Evolutionary conservation across 371 early-diverging fungal species (phyloP).

Genomic region (Circinella umbellata): DNA sequence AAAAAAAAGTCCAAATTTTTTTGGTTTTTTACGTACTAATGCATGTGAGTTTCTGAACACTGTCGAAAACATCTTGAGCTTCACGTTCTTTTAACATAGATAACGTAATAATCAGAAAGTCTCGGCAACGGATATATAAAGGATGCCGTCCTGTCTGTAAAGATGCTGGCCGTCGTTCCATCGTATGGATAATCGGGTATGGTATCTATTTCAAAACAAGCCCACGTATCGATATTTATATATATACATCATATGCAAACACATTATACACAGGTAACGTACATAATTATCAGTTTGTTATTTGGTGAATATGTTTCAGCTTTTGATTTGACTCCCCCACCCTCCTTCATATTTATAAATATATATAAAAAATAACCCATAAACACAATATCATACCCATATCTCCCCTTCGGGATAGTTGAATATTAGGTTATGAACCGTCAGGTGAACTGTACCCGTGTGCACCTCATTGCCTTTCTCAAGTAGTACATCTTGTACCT

Average conservation of each 20-base stretch:
- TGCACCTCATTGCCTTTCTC: constrained; percentile 60
- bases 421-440: constrained; percentile 83
- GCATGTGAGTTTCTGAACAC: constrained; percentile 74
- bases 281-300: no score
- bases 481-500: constrained; percentile 71
- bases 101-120: constrained; percentile 80
- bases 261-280: no score
- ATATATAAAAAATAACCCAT: no score
- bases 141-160: constrained; percentile 58
- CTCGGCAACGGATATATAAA: constrained; percentile 73
- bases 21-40: constrained; percentile 44
- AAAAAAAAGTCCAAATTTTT: not conserved
- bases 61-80: constrained; percentile 79
- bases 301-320: no score
- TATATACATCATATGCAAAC: not conserved
- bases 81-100: constrained; percentile 71
- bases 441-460: constrained; percentile 78
- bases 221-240: not conserved
- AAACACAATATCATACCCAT: constrained; percentile 58
- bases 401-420: constrained; percentile 64
- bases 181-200: constrained; percentile 86
- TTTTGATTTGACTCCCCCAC: no score
- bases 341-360: no score
- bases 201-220: constrained; percentile 62
- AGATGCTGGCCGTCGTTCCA: constrained; percentile 69